These are phyloP conservation scores for Dendrocalamus latiflorus DNA, from an alignment of 202 grass and related monocot species.

Conservation along the genomic window DNA sequence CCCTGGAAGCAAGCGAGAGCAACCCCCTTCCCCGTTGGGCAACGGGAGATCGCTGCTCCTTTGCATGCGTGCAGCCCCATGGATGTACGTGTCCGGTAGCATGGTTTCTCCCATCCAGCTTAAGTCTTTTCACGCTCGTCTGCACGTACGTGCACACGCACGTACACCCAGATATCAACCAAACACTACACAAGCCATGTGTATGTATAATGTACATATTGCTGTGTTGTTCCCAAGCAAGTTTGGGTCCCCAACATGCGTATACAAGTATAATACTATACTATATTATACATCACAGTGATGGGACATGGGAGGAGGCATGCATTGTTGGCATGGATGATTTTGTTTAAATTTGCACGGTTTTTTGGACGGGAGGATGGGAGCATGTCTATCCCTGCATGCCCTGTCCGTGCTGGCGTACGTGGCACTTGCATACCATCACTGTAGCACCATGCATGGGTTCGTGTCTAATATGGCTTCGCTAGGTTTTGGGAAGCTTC, in stretches of 20 bases:
- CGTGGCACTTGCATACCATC: too few species aligned
- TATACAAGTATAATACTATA: not conserved
- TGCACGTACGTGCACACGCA: not conserved
- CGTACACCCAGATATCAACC: not conserved
- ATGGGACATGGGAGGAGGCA: too few species aligned
- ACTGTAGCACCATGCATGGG: not conserved
- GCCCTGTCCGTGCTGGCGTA: too few species aligned
- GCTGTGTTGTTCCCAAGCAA: not conserved
- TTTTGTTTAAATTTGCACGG: not conserved
- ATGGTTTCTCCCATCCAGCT: not conserved
- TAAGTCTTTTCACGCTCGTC: constrained; percentile 24
- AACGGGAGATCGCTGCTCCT: not conserved
- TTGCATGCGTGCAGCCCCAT: not conserved
- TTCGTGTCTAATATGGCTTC: not conserved
- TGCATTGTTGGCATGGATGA: not conserved
- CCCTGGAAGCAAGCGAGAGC: not conserved
- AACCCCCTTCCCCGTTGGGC: constrained; percentile 4
- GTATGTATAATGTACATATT: not conserved
- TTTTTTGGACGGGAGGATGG: not conserved
- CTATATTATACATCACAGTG: too few species aligned
- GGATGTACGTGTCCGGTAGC: constrained; percentile 9
- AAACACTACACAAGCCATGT: not conserved
- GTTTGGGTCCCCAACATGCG: not conserved
- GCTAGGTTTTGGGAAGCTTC: too few species aligned
- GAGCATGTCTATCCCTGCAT: too few species aligned